phyloP scores from a whole-genome alignment of 257 asterid species.

The Nicotiana sylvestris region DNA sequence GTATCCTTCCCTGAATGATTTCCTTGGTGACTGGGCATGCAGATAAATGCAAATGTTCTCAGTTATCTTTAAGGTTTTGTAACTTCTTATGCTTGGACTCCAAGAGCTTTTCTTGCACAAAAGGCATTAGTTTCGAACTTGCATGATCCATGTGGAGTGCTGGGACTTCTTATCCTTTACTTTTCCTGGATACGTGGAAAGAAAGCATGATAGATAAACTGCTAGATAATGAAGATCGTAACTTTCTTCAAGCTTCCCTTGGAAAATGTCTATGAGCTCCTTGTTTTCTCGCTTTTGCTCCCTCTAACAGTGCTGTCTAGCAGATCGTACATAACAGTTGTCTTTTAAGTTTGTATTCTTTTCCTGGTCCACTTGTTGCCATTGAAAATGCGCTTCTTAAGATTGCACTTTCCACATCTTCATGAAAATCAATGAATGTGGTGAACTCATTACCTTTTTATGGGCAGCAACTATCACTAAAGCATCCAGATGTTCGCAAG shows the following conservation, averaged over 20 bases:
- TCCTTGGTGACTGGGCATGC: neutral
- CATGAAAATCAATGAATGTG: neutral
- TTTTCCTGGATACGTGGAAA: neutral
- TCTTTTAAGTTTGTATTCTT: neutral
- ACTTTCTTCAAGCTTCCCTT: neutral
- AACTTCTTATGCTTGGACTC: neutral
- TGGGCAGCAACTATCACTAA: slow-evolving; percentile 67
- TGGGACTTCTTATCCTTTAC: neutral
- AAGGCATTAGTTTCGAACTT: neutral
- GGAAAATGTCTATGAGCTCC: neutral
- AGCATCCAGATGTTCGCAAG: slow-evolving; percentile 50
- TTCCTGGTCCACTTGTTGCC: neutral
- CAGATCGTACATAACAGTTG: neutral
- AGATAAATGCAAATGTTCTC: neutral
- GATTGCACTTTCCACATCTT: neutral
- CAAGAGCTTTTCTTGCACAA: neutral
- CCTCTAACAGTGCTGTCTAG: neutral
- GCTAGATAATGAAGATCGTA: neutral
- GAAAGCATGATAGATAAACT: neutral
- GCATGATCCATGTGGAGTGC: neutral
- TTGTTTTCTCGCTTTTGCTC: neutral
- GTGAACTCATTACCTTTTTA: slow-evolving; percentile 11
- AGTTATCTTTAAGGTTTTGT: neutral
- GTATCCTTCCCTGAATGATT: neutral
- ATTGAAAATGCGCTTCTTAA: neutral